phyloP scores from a whole-genome alignment of 305 asterid species.

The Rubia occidens region DNA sequence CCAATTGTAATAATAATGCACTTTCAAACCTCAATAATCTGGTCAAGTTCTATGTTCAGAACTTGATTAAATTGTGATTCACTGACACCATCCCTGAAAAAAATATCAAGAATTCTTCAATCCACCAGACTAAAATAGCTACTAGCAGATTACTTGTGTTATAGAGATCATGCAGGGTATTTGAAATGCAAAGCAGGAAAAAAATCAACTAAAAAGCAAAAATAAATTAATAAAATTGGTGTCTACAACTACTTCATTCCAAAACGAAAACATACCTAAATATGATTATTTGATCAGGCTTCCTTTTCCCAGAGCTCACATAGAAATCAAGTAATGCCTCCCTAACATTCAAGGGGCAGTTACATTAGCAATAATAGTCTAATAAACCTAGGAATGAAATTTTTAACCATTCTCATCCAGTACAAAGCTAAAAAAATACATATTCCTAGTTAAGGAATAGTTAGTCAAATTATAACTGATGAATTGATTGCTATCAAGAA shows the following conservation, averaged over 20 bases:
- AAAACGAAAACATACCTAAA: constrained; percentile 22
- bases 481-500: not conserved
- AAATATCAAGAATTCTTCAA: constrained; percentile 5
- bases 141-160: not conserved
- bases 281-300: constrained; percentile 36
- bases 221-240: too few relatives aligned
- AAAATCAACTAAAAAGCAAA: not conserved
- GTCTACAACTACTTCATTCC: too few relatives aligned
- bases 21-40: constrained; percentile 59
- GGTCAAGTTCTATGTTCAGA: constrained; percentile 67
- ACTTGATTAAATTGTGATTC: constrained; percentile 93
- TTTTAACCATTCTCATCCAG: too few relatives aligned
- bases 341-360: constrained; percentile 16
- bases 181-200: not conserved
- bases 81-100: constrained; percentile 82
- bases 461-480: not conserved
- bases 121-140: not conserved
- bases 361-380: not conserved
- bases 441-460: not conserved
- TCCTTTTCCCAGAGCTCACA: constrained; percentile 32
- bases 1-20: not conserved
- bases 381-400: too few relatives aligned
- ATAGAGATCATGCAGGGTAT: not conserved
- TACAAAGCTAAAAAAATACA: not conserved
- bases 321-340: constrained; percentile 34